Percentiles rank a stretch among this genome's conserved stretches.
These are phyloP conservation scores for Helotiales sp. DNA, from an alignment of 2,329 filamentous ascomycete genomes.

Conservation along the genomic window DNA sequence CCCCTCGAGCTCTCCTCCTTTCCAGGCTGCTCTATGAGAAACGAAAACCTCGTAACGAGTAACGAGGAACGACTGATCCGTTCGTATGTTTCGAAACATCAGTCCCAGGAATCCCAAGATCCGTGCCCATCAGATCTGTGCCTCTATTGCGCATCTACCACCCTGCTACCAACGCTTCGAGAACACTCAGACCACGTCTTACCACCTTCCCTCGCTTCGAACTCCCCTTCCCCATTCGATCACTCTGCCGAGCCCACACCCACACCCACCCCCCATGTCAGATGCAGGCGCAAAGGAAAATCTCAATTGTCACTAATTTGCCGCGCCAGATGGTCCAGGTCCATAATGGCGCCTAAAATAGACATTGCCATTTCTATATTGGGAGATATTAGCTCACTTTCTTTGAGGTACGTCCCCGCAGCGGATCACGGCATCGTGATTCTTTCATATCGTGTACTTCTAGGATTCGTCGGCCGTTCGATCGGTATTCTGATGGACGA, in stretches of 20 bases:
- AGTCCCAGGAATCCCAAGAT: neutral
- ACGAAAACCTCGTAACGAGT: neutral
- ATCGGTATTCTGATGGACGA: neutral
- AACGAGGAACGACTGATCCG: no score
- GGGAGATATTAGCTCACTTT: neutral
- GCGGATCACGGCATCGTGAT: neutral
- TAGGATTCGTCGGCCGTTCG: neutral
- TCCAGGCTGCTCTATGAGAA: neutral
- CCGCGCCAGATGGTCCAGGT: neutral
- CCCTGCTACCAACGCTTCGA: neutral
- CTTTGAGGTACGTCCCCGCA: neutral
- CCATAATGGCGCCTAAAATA: neutral
- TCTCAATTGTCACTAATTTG: neutral
- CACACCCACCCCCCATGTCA: neutral
- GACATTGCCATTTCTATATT: neutral
- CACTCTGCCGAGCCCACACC: neutral
- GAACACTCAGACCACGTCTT: constrained; percentile 5
- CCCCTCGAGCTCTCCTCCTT: neutral
- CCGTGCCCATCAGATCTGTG: neutral
- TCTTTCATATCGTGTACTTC: neutral
- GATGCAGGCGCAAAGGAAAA: neutral
- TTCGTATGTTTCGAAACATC: neutral
- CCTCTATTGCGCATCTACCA: neutral
- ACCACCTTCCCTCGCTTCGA: neutral
- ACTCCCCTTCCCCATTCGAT: neutral